Evolutionary conservation across 148 eudicot genomes (phyloP).

Genomic region (Chenopodium berlandieri): DNA sequence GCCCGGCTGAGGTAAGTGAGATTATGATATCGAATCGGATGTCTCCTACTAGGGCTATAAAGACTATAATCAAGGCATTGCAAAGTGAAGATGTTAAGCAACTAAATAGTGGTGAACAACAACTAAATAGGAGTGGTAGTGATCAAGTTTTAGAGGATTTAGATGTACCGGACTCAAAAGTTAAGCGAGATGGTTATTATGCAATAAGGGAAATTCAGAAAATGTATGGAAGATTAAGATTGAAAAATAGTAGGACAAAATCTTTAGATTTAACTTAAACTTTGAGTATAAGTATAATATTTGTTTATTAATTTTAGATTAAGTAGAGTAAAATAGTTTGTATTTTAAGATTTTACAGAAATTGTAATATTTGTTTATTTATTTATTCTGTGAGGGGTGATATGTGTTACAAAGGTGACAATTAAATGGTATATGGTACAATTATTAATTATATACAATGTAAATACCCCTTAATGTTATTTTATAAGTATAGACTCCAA

Average conservation of each 20-base stretch:
- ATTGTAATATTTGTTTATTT: background rate
- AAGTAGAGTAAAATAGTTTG: background rate
- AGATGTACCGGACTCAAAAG: slow-evolving; percentile 23
- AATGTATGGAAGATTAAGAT: slow-evolving; percentile 45
- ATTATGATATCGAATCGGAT: slow-evolving; percentile 64
- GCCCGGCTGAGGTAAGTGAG: slow-evolving; percentile 64
- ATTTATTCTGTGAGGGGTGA: background rate
- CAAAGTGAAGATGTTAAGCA: slow-evolving; percentile 29
- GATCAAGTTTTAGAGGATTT: slow-evolving; percentile 31
- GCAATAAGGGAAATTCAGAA: slow-evolving; percentile 42
- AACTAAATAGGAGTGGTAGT: slow-evolving; percentile 21
- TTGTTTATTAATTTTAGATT: no score
- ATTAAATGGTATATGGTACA: background rate
- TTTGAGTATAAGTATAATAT: no score
- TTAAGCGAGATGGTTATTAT: slow-evolving; percentile 27
- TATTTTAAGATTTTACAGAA: background rate
- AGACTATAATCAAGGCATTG: slow-evolving; percentile 47
- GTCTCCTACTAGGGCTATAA: slow-evolving; percentile 59
- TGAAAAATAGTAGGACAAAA: slow-evolving; percentile 39
- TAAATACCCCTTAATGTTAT: background rate
- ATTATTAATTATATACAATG: background rate
- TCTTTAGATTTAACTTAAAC: slow-evolving; percentile 23
- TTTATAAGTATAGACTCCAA: background rate
- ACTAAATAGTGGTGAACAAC: background rate
- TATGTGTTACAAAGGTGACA: background rate